These are phyloP conservation scores for Neurospora cerealis DNA, from an alignment of 495 filamentous ascomycete species.

Conservation along the genomic window DNA sequence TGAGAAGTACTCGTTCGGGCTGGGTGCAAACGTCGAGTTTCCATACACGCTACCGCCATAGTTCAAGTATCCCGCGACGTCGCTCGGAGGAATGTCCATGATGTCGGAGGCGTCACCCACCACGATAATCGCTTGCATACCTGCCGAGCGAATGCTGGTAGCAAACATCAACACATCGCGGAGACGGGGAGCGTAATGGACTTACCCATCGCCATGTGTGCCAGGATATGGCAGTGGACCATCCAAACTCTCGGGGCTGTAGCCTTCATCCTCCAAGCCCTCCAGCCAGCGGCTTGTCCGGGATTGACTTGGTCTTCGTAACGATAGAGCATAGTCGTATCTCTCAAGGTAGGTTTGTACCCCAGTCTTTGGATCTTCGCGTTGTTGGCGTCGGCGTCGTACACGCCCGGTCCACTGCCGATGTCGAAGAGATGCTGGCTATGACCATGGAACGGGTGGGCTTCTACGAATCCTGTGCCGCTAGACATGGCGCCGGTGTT, in stretches of 20 bases:
- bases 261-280: conserved; percentile 46
- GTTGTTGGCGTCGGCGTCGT: conserved; percentile 44
- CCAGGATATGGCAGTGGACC: conserved; percentile 50
- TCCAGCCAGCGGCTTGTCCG: conserved; percentile 41
- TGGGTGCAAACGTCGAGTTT: conserved; percentile 30
- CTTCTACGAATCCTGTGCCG: conserved; percentile 37
- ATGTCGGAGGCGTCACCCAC: conserved; percentile 38
- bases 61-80: conserved; percentile 34
- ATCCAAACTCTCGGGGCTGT: conserved; percentile 50
- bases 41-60: conserved; percentile 44
- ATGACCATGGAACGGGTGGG: conserved; percentile 53
- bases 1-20: conserved; percentile 16
- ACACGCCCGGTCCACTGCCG: conserved; percentile 46
- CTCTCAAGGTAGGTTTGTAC: conserved; percentile 36
- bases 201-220: conserved; percentile 22
- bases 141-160: conserved; percentile 6
- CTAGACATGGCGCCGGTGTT: conserved; percentile 33
- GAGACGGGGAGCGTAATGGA: not conserved
- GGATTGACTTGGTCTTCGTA: conserved; percentile 28
- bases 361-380: conserved; percentile 23
- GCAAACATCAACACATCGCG: not conserved
- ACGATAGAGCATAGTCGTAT: conserved; percentile 47
- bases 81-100: conserved; percentile 18
- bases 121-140: conserved; percentile 44
- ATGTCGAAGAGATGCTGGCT: conserved; percentile 50